A percentile compares a stretch with the other conserved stretches of the same genome.
Conservation (phyloP, 192 early-diverging fungal species). For the Phlyctochytrium bullatum region DNA sequence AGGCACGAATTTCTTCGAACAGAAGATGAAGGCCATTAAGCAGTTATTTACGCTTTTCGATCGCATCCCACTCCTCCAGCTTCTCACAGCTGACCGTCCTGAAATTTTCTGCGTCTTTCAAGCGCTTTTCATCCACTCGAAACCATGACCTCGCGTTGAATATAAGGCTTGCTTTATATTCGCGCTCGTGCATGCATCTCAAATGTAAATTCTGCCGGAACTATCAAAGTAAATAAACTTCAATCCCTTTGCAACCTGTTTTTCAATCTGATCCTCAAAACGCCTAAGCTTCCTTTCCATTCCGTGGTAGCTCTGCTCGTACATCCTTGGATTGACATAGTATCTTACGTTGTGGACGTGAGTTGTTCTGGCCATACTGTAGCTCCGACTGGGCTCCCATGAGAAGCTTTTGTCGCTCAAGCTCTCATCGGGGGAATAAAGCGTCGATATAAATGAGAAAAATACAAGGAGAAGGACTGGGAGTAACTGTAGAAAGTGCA, state of each 20-base stretch:
- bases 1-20: constrained; percentile 7
- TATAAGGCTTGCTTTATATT: constrained; percentile 51
- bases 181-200: constrained; percentile 64
- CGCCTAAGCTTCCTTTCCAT: constrained; percentile 49
- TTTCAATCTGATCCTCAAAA: constrained; percentile 75
- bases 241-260: constrained; percentile 28
- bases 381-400: constrained; percentile 52
- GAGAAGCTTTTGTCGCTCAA: constrained; percentile 55
- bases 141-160: constrained; percentile 70
- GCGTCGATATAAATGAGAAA: constrained; percentile 64
- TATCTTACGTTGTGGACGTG: constrained; percentile 64
- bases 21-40: not conserved
- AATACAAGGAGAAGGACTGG: constrained; percentile 76
- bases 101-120: constrained; percentile 65
- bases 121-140: constrained; percentile 62
- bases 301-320: constrained; percentile 38
- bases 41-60: not conserved
- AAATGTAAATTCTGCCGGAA: constrained; percentile 66
- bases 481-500: constrained; percentile 69
- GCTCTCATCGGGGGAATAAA: constrained; percentile 11
- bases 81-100: constrained; percentile 69
- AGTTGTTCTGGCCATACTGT: constrained; percentile 57
- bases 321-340: constrained; percentile 70
- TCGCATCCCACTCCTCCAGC: constrained; percentile 48
- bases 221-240: constrained; percentile 18